A percentile compares a stretch with the other conserved stretches of the same genome.
Conservation (phyloP, 139 green algal species). For the Micractinium sp. region DNA sequence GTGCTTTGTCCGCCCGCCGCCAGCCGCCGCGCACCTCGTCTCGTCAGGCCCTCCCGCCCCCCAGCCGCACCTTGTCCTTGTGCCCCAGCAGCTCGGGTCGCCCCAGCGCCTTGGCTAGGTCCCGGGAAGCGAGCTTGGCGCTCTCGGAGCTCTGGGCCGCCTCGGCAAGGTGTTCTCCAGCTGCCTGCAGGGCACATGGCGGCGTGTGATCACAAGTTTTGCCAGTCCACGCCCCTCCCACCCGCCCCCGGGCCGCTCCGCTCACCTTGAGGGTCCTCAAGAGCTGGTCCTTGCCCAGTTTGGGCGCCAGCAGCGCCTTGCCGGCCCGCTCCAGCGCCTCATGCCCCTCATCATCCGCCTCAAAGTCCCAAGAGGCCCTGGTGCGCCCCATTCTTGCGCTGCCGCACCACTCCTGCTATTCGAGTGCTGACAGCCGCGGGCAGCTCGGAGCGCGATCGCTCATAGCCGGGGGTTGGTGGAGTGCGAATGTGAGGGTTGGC, state of each 20-base stretch:
- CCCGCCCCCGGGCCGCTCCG: background rate
- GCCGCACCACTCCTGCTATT: background rate
- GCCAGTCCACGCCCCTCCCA: background rate
- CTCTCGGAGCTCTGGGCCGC: conserved; percentile 51
- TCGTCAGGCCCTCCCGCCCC: too few species aligned
- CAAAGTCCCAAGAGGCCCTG: conserved; percentile 34
- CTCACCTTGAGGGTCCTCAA: conserved; percentile 63
- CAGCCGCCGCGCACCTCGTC: background rate
- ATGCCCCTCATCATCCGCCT: conserved; percentile 19
- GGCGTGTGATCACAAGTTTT: background rate
- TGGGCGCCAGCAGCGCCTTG: conserved; percentile 27
- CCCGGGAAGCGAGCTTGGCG: conserved; percentile 34
- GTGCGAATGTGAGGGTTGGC: background rate
- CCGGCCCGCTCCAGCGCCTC: conserved; percentile 32
- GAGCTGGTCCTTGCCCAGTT: conserved; percentile 59
- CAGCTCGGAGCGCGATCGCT: background rate
- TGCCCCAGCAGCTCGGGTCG: conserved; percentile 45
- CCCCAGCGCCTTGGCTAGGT: conserved; percentile 45
- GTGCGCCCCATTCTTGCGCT: background rate
- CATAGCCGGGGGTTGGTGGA: background rate
- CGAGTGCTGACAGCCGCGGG: background rate
- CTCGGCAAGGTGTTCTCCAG: conserved; percentile 45
- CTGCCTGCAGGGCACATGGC: conserved; percentile 29
- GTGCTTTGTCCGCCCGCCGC: background rate
- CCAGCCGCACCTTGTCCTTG: conserved; percentile 60